These are phyloP conservation scores for Beauveria scarabaeidicola DNA, from an alignment of 2,329 filamentous ascomycete species.

Conservation along the genomic window DNA sequence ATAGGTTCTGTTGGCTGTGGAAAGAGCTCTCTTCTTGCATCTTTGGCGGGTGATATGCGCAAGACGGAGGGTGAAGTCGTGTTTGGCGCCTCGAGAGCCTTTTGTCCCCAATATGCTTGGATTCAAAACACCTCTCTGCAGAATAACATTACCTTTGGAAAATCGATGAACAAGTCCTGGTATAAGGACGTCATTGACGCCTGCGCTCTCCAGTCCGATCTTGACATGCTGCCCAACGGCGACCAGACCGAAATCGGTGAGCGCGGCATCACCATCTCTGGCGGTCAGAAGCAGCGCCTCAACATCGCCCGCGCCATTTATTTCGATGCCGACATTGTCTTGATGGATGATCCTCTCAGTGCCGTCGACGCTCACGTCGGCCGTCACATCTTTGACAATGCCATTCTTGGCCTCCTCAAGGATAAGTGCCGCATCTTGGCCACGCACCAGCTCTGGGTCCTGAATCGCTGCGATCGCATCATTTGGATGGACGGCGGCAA, in stretches of 20 bases:
- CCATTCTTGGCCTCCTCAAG: constrained; percentile 79
- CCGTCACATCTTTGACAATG: constrained; percentile 80
- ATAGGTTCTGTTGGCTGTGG: constrained; percentile 85
- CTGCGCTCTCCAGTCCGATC: constrained; percentile 75
- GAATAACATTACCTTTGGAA: constrained; percentile 88
- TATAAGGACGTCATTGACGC: constrained; percentile 74
- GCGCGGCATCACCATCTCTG: constrained; percentile 88
- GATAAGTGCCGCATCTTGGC: constrained; percentile 87
- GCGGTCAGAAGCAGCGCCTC: constrained; percentile 88
- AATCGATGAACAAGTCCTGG: constrained; percentile 65
- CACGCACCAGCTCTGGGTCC: constrained; percentile 90
- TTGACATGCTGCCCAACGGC: constrained; percentile 87
- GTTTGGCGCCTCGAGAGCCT: constrained; percentile 72
- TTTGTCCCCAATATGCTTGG: constrained; percentile 96
- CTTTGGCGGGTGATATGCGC: constrained; percentile 89
- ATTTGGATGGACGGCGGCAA: constrained; percentile 85
- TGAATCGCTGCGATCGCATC: constrained; percentile 83
- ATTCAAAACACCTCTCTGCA: constrained; percentile 85
- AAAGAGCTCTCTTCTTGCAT: constrained; percentile 82
- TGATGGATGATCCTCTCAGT: constrained; percentile 62
- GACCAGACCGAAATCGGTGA: constrained; percentile 92
- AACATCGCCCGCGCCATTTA: constrained; percentile 83
- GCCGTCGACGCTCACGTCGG: constrained; percentile 64
- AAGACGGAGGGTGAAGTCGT: constrained; percentile 65
- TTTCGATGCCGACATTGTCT: constrained; percentile 58